Evolutionary conservation across 495 filamentous ascomycete genomes (phyloP).

Genomic region (Aspergillus asperescens): DNA sequence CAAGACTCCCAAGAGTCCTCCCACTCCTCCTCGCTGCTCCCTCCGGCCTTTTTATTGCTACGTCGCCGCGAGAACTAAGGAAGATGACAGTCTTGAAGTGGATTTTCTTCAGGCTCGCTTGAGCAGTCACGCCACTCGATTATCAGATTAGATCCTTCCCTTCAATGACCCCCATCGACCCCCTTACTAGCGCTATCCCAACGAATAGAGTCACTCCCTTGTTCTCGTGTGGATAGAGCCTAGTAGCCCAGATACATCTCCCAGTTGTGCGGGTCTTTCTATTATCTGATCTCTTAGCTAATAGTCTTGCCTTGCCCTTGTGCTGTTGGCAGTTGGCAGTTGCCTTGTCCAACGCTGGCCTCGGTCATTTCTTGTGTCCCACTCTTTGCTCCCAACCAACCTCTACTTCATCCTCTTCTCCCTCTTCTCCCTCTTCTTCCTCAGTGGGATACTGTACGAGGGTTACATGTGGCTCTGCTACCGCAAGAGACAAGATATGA

Average conservation of each 20-base stretch:
- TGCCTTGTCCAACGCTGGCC: neutral
- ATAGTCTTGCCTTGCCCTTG: neutral
- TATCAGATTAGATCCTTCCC: conserved; percentile 21
- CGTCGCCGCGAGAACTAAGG: too few species aligned
- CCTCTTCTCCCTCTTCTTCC: neutral
- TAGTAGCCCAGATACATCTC: conserved; percentile 12
- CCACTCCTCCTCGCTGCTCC: too few species aligned
- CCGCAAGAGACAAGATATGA: conserved; percentile 1
- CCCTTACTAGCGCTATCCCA: neutral
- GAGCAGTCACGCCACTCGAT: conserved; percentile 6
- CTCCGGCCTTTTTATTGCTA: neutral
- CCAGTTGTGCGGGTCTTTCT: conserved; percentile 11
- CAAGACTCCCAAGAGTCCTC: neutral
- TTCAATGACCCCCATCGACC: neutral
- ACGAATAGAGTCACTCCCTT: conserved; percentile 15
- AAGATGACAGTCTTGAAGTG: neutral
- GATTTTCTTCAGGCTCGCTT: conserved; percentile 6
- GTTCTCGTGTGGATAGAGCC: conserved; percentile 15
- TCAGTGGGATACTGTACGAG: neutral
- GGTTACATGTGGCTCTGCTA: neutral
- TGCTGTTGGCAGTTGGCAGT: too few species aligned
- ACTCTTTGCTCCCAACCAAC: too few species aligned
- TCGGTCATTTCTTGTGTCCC: neutral
- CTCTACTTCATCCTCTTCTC: too few species aligned
- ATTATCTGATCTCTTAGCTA: conserved; percentile 25